Evolutionary conservation across 108 stramenopile species (phyloP).

Genomic region (Conticribra weissflogii): DNA sequence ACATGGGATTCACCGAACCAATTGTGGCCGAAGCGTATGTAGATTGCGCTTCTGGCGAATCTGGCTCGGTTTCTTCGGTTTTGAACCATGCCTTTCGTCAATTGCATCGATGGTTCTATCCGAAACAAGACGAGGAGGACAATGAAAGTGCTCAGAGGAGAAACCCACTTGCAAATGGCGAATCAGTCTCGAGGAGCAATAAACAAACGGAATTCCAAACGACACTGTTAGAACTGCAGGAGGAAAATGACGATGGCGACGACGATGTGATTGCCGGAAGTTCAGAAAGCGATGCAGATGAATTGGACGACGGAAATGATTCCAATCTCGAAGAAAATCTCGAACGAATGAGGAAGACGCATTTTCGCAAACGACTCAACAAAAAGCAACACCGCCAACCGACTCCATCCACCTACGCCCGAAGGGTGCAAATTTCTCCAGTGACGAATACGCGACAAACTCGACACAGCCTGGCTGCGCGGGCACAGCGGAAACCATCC

Average conservation of each 20-base stretch:
- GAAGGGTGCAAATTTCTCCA: background rate
- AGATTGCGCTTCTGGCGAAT: conserved; percentile 61
- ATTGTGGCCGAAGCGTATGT: conserved; percentile 55
- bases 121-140: conserved; percentile 11
- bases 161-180: background rate
- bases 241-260: conserved; percentile 24
- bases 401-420: background rate
- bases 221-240: background rate
- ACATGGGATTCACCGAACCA: background rate
- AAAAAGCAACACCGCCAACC: conserved; percentile 8
- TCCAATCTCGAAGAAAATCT: conserved; percentile 37
- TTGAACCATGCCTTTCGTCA: conserved; percentile 49
- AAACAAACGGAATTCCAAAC: conserved; percentile 1
- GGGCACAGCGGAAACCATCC: conserved; percentile 2
- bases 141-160: background rate
- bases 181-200: background rate
- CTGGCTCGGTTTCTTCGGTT: conserved; percentile 28
- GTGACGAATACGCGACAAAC: background rate
- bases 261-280: conserved; percentile 30
- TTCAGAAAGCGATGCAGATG: conserved; percentile 38
- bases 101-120: conserved; percentile 36
- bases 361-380: conserved; percentile 6
- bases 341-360: conserved; percentile 24
- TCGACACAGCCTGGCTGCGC: conserved; percentile 1
- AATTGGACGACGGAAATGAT: conserved; percentile 37